Evolutionary conservation across 352 stramenopile species (phyloP).

Genomic region (Aphanomyces cochlioides): DNA sequence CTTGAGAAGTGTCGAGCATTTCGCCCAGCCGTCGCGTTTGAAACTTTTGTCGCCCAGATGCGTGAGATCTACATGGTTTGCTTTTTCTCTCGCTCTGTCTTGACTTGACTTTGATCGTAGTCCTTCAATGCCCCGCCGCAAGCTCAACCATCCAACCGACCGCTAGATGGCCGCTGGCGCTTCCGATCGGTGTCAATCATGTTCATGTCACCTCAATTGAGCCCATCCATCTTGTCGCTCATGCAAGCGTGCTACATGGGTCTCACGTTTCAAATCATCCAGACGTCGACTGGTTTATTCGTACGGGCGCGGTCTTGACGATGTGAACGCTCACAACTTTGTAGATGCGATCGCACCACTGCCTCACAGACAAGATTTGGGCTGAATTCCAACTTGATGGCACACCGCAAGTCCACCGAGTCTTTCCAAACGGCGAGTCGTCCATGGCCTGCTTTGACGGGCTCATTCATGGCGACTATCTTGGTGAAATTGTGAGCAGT

Average conservation of each 20-base stretch:
- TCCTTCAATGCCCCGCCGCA: no score
- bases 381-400: constrained; percentile 21
- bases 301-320: background rate
- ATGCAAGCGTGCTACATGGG: constrained; percentile 12
- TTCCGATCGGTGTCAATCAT: no score
- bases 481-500: background rate
- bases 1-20: background rate
- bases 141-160: no score
- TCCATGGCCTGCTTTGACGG: constrained; percentile 12
- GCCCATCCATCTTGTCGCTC: constrained; percentile 10
- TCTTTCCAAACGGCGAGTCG: constrained; percentile 28
- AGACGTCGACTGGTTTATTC: background rate
- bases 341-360: constrained; percentile 14
- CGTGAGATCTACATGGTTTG: constrained; percentile 24
- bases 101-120: no score
- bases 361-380: background rate
- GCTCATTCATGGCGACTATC: constrained; percentile 22
- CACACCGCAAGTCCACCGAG: constrained; percentile 13
- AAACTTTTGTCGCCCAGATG: constrained; percentile 29
- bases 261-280: background rate
- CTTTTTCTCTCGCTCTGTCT: no score
- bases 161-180: no score
- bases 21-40: constrained; percentile 10
- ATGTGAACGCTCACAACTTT: background rate
- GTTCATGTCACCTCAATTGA: no score